Conservation (phyloP, 1,139 yeast species). For the Diutina sp. region DNA sequence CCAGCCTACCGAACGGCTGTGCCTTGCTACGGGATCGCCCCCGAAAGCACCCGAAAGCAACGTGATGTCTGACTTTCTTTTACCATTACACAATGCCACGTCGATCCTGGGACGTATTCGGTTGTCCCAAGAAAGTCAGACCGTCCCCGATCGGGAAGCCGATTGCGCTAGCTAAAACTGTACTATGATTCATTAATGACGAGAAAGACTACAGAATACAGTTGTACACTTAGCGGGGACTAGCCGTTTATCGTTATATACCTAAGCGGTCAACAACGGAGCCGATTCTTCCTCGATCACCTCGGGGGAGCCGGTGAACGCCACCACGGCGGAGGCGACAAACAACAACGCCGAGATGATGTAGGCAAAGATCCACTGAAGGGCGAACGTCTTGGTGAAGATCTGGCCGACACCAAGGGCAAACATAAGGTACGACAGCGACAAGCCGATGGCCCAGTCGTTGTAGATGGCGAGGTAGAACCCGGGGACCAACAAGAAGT, state of each 20-base stretch:
- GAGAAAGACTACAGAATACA: no score
- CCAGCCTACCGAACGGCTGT: no score
- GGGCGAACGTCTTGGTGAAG: constrained; percentile 53
- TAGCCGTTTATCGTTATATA: neutral
- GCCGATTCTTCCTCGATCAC: neutral
- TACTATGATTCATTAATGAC: no score
- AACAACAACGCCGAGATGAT: constrained; percentile 44
- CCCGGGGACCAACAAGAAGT: constrained; percentile 54
- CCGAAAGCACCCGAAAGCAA: no score
- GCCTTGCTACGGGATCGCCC: no score
- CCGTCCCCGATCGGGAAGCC: no score
- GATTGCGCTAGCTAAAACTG: no score
- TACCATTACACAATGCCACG: no score
- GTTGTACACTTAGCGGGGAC: no score
- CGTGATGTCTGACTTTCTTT: no score
- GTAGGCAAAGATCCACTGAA: constrained; percentile 79
- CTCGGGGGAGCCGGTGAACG: constrained; percentile 14
- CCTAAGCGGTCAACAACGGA: neutral
- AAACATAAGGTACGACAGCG: constrained; percentile 42
- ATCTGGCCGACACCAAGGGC: constrained; percentile 64
- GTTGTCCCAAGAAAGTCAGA: no score
- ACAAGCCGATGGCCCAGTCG: constrained; percentile 62
- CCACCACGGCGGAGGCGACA: constrained; percentile 31
- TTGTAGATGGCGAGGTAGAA: constrained; percentile 43
- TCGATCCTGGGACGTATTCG: no score